Evolutionary conservation across 176 grass and related monocot genomes (phyloP).

Genomic region (Otatea glauca): DNA sequence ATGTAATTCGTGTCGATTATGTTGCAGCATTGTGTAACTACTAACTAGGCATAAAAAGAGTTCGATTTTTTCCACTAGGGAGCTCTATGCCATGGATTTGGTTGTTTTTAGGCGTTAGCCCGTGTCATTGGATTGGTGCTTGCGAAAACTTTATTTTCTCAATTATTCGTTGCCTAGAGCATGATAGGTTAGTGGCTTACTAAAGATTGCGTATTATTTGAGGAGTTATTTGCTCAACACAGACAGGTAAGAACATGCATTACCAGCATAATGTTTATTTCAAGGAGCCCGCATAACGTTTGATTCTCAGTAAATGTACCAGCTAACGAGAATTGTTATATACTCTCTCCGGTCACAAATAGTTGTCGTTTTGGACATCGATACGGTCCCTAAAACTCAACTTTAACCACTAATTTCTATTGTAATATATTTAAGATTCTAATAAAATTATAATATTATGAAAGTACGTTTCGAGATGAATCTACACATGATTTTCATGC

Average conservation of each 20-base stretch:
- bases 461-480: no score
- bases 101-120: background rate
- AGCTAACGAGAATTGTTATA: background rate
- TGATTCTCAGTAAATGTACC: background rate
- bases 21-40: background rate
- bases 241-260: background rate
- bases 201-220: background rate
- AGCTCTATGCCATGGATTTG: constrained; percentile 28
- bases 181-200: constrained; percentile 13
- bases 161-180: constrained; percentile 14
- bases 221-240: constrained; percentile 1
- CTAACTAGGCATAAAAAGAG: background rate
- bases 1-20: constrained; percentile 46
- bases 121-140: background rate
- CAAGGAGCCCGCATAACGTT: no score
- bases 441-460: no score
- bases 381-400: no score
- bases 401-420: no score
- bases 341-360: background rate
- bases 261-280: background rate
- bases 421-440: no score
- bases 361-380: no score
- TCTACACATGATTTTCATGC: no score
- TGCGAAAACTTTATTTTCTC: background rate
- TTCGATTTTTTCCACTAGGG: background rate